Evolutionary conservation across 1,139 yeast genomes (phyloP), one percentile per base, ranked within the genome.

Genomic region (Nakaseomyces uthaithaninus): DNA sequence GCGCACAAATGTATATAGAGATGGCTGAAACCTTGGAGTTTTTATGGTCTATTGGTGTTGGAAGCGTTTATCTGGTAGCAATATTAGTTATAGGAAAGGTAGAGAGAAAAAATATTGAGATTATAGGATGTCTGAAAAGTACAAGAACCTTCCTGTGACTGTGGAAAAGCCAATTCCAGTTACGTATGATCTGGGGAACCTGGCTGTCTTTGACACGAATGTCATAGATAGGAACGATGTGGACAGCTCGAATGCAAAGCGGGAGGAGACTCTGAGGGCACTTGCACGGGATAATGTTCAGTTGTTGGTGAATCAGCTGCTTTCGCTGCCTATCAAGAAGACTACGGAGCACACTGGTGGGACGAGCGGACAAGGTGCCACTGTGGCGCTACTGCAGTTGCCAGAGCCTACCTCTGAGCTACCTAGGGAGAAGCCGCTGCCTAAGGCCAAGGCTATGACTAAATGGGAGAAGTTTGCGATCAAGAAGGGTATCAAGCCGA

Each of bases 391-490:
- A 49, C 77, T 91, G 42, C 80, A 75, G 54, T 71, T 91, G 45
- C 98, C 98, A 17, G 91, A 78, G 41, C 94, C 96, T 17, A 65
- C 74, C 22, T 82, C 94, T 19, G 72, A 67, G 44, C 71, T 91
- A 50, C 99, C 99, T 42, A 77, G 99, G 69, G 99, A 91, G 64
- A 91, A 91, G 68, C 80, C 95, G 27, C 66, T 93, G 53, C 99
- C 98, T 43, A 87, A 87, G 66, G 78, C 85, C 44, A 91, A 85
- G 68, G 81, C 93, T 40, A 82, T 80, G 50, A 89, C 98, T 52
- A 87, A 81, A 67, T 93, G 99, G 99, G 95, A 93, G 67, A 74
- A 75, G 60, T 93, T 93, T 69, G 99, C 99, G 47, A 82, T 83
- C 44, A 83, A 77, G 72, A 93, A 93, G 69, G 97, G 97, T 53